Evolutionary conservation across 805 yeast genomes (phyloP).

Genomic region (Myxozyma monticola): DNA sequence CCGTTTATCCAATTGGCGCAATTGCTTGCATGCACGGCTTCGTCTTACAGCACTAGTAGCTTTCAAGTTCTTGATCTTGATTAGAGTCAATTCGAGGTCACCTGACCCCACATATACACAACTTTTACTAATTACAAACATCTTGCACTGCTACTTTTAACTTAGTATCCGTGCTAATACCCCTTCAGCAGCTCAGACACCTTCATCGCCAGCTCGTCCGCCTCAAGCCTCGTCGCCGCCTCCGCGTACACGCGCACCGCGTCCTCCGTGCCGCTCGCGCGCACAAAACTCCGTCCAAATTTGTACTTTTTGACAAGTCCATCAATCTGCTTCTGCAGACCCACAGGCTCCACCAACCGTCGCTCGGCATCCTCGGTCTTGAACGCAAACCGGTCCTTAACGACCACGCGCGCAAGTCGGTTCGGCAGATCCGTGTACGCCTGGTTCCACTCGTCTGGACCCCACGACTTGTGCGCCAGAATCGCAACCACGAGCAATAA

Average conservation of each 20-base stretch:
- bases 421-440: conserved; percentile 87
- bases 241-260: conserved; percentile 96
- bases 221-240: conserved; percentile 56
- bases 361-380: conserved; percentile 91
- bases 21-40: no score
- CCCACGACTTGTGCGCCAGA: conserved; percentile 53
- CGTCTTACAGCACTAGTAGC: no score
- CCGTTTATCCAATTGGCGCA: no score
- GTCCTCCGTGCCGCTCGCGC: conserved; percentile 98
- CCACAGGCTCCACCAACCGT: conserved; percentile 69
- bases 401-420: conserved; percentile 74
- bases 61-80: no score
- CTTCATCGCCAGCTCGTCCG: conserved; percentile 46
- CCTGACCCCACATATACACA: no score
- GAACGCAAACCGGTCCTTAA: conserved; percentile 75
- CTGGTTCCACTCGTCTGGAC: conserved; percentile 71
- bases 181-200: conserved; percentile 35
- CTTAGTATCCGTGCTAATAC: background rate
- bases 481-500: conserved; percentile 73
- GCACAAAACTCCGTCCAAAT: conserved; percentile 82
- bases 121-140: no score
- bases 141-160: no score
- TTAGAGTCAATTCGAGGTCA: no score
- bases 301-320: conserved; percentile 54
- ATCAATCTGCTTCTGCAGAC: conserved; percentile 75